phyloP scores from a whole-genome alignment of 352 stramenopile genomes.

The Pythium guiyangense region DNA sequence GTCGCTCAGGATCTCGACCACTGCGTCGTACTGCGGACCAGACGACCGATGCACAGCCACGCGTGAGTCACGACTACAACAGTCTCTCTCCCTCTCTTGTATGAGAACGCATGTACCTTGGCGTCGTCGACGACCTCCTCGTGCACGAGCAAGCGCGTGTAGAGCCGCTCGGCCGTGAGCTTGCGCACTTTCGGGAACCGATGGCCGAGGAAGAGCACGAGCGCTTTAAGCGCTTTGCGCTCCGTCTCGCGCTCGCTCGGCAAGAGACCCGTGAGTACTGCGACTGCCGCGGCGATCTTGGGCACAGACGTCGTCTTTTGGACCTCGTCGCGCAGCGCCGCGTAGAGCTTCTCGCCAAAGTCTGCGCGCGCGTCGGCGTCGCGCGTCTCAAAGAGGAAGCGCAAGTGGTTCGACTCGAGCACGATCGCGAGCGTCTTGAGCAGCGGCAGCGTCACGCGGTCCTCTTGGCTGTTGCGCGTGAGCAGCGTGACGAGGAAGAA shows the following conservation, averaged over 20 bases:
- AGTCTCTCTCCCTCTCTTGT: too few relatives aligned
- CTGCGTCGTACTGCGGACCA: conserved; percentile 46
- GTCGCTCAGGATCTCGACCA: conserved; percentile 74
- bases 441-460: conserved; percentile 82
- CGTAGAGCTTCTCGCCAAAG: conserved; percentile 62
- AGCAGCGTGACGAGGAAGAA: conserved; percentile 70
- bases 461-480: conserved; percentile 49
- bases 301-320: conserved; percentile 50
- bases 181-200: conserved; percentile 86
- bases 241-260: conserved; percentile 57
- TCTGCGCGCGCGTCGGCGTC: conserved; percentile 25
- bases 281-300: conserved; percentile 65
- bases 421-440: conserved; percentile 84
- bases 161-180: conserved; percentile 74
- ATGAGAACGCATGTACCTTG: conserved; percentile 47
- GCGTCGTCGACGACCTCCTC: conserved; percentile 62
- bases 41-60: too few relatives aligned
- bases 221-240: conserved; percentile 46
- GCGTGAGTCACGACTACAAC: too few relatives aligned
- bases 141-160: conserved; percentile 73
- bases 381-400: conserved; percentile 49
- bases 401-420: conserved; percentile 55
- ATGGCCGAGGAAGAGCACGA: conserved; percentile 77
- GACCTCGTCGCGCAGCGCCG: conserved; percentile 63
- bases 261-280: conserved; percentile 69